These are phyloP conservation scores for Amaranthus tricolor DNA, from an alignment of 179 eudicot species.

Conservation along the genomic window DNA sequence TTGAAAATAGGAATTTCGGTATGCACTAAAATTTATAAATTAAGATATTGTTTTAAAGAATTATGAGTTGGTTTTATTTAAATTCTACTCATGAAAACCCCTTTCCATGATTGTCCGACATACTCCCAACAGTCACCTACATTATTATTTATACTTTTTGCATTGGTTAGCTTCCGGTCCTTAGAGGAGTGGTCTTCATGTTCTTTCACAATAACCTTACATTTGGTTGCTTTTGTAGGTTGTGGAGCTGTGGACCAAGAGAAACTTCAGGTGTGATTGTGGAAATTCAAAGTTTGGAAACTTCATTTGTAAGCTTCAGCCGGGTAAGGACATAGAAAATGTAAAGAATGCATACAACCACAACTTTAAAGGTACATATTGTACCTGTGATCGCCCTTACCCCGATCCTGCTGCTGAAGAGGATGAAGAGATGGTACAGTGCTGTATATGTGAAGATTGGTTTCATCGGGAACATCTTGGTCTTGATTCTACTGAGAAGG, in stretches of 20 bases:
- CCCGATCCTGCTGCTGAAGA: slow-evolving; percentile 94
- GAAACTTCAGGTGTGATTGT: slow-evolving; percentile 92
- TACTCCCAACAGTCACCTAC: not conserved
- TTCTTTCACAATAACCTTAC: not conserved
- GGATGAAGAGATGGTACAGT: slow-evolving; percentile 89
- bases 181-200: not conserved
- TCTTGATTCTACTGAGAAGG: slow-evolving; percentile 69
- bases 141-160: not conserved
- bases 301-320: slow-evolving; percentile 78
- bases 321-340: slow-evolving; percentile 82
- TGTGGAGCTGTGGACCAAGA: slow-evolving; percentile 95
- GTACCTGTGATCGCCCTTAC: slow-evolving; percentile 89
- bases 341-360: slow-evolving; percentile 76
- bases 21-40: not conserved
- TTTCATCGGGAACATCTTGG: slow-evolving; percentile 93
- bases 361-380: slow-evolving; percentile 86
- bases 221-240: slow-evolving; percentile 36
- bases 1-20: not conserved
- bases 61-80: not conserved
- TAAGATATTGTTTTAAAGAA: not conserved
- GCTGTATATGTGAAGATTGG: slow-evolving; percentile 98
- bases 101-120: not conserved
- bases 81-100: not conserved
- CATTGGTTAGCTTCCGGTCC: not conserved
- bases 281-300: slow-evolving; percentile 95